Evolutionary conservation across 1,284 basidiomycete genomes (phyloP).

Genomic region (Heterobasidion irregulare): DNA sequence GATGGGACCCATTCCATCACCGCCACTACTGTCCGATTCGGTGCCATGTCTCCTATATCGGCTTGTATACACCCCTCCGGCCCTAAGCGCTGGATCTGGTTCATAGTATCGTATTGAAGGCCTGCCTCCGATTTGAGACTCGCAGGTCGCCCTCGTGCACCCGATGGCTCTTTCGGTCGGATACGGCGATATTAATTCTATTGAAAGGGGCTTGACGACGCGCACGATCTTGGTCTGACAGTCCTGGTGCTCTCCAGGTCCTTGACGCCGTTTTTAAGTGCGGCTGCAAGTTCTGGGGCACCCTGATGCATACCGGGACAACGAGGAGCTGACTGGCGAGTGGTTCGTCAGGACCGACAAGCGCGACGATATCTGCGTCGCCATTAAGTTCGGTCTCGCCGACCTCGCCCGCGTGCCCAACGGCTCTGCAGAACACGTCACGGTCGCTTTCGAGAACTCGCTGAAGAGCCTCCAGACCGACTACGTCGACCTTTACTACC

Average conservation of each 20-base stretch:
- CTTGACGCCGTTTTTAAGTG: slow-evolving; percentile 18
- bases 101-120: not conserved
- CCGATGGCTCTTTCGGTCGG: slow-evolving; percentile 18
- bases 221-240: not conserved
- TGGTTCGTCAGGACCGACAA: slow-evolving; percentile 30
- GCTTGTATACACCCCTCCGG: not conserved
- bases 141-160: not conserved
- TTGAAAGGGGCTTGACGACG: slow-evolving; percentile 18
- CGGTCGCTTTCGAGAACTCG: slow-evolving; percentile 21
- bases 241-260: slow-evolving; percentile 10
- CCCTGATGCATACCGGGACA: slow-evolving; percentile 19
- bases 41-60: not conserved
- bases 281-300: slow-evolving; percentile 22
- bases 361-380: slow-evolving; percentile 34
- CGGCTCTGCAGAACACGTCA: slow-evolving; percentile 20
- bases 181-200: slow-evolving; percentile 14
- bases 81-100: not conserved
- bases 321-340: slow-evolving; percentile 19
- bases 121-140: not conserved
- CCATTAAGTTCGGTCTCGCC: slow-evolving; percentile 32
- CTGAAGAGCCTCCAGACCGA: slow-evolving; percentile 27
- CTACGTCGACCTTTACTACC: slow-evolving; percentile 30
- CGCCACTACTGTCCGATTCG: not conserved
- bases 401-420: slow-evolving; percentile 7
- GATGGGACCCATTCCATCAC: not conserved